Base-by-base conservation (phyloP, 768 basidiomycete species). In the Pisolithus microcarpus region DNA sequence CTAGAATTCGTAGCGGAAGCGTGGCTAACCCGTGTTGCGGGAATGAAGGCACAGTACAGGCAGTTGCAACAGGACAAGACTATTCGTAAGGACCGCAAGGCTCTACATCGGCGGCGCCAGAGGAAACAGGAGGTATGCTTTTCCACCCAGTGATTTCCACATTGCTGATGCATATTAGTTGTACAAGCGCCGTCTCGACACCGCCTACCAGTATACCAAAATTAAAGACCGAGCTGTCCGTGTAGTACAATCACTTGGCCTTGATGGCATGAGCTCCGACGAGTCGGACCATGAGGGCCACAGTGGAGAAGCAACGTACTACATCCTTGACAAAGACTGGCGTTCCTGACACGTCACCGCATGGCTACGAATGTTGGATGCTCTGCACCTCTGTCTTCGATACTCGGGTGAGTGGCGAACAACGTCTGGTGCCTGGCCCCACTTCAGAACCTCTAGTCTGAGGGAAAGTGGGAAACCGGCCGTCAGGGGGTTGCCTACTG, bases 1-100 rank as follows among this genome's bases (percentile, higher is more conserved):
- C 23, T 44, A 24, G 43, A 44, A n/a, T 30, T 26, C 15, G 13
- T 43, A 24, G 42, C 21, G 13, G 42, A 43, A 43, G 42, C 42
- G 23, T 43, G 42, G 42, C 42, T 43, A 13, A 43, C 42, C 24
- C 24, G 24, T 7, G 23, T 44, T 30, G 28, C 23, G 15, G 43
- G 43, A 44, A 44, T 44, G 43, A 44, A 44, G 43, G 24, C 18
- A 44, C 43, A 44, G 43, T 44, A 44, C 28, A 30, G n/a, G n/a
- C n/a, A 24, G 6, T 16, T 26, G 23, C 43, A 44, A 5, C 43
- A 26, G 8, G 23, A 44, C 26, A 24, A 44, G 26, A 9, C 24
- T 26, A 15, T 23, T 15, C 24, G 13, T 16, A 44, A 44, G 26
- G 10, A 5, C 19, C 26, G 28, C 43, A 44, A 30, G 13, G 11